Evolutionary conservation across 129 eudicot species (phyloP).

Genomic region (Artemisia argyi): DNA sequence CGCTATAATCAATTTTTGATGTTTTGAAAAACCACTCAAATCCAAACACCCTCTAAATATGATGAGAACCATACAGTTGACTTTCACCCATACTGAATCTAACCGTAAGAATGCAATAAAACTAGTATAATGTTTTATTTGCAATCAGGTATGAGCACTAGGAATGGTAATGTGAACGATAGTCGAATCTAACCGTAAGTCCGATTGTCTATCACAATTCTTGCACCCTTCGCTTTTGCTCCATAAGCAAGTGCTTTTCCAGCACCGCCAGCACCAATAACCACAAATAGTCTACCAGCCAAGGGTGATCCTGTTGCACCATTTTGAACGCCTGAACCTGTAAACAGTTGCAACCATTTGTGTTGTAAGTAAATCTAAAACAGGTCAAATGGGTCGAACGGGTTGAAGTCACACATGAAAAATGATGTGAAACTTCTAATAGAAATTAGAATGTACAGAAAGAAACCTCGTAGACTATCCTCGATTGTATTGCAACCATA

Average conservation of each 20-base stretch:
- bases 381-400: background rate
- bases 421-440: background rate
- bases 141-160: background rate
- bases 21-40: no score
- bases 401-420: background rate
- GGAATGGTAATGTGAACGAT: background rate
- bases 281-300: conserved; percentile 67
- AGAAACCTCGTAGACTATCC: conserved; percentile 67
- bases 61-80: no score
- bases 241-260: conserved; percentile 62
- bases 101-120: no score
- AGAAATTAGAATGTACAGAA: background rate
- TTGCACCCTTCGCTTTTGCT: conserved; percentile 4
- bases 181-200: background rate
- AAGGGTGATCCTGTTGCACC: conserved; percentile 53
- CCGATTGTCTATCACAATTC: background rate
- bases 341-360: background rate
- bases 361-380: background rate
- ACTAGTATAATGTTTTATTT: no score
- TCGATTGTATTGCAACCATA: conserved; percentile 83
- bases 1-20: no score
- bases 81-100: no score
- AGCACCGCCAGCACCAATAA: conserved; percentile 94
- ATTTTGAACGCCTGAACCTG: conserved; percentile 37
- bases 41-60: no score